phyloP scores from a whole-genome alignment of 768 basidiomycete species.

The Gymnopilus junonius region DNA sequence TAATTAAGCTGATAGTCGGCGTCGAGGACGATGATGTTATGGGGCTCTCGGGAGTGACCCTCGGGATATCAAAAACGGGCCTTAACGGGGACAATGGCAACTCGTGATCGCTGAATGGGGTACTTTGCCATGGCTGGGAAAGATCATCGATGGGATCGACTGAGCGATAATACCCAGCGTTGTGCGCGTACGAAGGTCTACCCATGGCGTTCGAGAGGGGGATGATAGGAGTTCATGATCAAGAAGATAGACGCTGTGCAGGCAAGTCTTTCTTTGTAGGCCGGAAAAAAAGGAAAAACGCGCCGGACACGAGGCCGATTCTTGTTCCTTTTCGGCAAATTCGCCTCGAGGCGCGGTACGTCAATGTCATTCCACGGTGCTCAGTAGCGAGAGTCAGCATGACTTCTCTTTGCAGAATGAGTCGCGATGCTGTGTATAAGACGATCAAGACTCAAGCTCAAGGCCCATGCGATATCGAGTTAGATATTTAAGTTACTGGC shows the following conservation, averaged over 20 bases:
- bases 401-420: no score
- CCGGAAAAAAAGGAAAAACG: slow-evolving; percentile 1
- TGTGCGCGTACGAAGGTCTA: slow-evolving; percentile 20
- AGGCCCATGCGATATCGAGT: no score
- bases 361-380: neutral
- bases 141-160: slow-evolving; percentile 24
- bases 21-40: slow-evolving; percentile 7
- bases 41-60: neutral
- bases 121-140: slow-evolving; percentile 29
- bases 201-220: neutral
- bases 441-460: no score
- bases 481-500: no score
- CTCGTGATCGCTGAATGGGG: slow-evolving; percentile 22
- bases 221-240: neutral
- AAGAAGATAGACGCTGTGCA: neutral
- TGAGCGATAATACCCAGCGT: slow-evolving; percentile 35
- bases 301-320: slow-evolving; percentile 12
- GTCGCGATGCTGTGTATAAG: no score
- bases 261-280: neutral
- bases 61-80: slow-evolving; percentile 26
- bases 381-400: neutral
- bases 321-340: neutral
- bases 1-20: slow-evolving; percentile 8
- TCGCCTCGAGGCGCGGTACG: slow-evolving; percentile 9
- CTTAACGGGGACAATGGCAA: slow-evolving; percentile 25